Conservation (phyloP, 2,329 filamentous ascomycete genomes). For the Hypoxylon sp. region DNA sequence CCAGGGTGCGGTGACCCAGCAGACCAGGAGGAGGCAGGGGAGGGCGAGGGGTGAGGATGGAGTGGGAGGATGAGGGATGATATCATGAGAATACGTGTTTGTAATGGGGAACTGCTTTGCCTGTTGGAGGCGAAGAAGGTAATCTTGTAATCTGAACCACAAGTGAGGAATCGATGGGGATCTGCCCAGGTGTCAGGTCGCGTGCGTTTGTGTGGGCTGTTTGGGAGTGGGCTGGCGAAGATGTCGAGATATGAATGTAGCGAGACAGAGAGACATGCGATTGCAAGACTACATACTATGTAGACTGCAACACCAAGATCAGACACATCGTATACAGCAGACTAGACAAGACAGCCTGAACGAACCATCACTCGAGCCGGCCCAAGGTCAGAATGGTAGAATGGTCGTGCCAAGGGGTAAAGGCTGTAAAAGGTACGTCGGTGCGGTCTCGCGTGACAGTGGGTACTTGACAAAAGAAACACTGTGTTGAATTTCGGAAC, state of each 20-base stretch:
- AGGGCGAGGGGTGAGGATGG: neutral
- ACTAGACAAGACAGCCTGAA: too few relatives aligned
- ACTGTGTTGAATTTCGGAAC: slow-evolving; percentile 3
- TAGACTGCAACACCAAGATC: too few relatives aligned
- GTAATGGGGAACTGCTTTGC: slow-evolving; percentile 21
- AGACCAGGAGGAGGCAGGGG: neutral
- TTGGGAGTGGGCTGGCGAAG: too few relatives aligned
- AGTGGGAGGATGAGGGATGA: neutral
- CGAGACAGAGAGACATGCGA: too few relatives aligned
- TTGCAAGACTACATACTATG: too few relatives aligned
- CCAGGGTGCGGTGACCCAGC: too few relatives aligned
- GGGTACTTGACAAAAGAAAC: neutral
- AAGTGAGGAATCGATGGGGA: slow-evolving; percentile 11
- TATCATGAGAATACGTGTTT: slow-evolving; percentile 24
- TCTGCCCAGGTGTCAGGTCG: slow-evolving; percentile 6
- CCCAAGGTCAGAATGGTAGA: too few relatives aligned
- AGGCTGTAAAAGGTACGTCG: slow-evolving; percentile 4
- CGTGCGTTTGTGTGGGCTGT: neutral
- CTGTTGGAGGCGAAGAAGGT: slow-evolving; percentile 1
- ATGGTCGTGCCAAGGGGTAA: too few relatives aligned
- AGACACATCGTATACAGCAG: too few relatives aligned
- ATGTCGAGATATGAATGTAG: too few relatives aligned
- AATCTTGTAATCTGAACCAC: slow-evolving; percentile 14
- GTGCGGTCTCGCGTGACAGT: slow-evolving; percentile 5
- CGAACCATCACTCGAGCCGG: too few relatives aligned